Evolutionary conservation across 2,329 filamentous ascomycete genomes (phyloP), one percentile per base, ranked within the genome.

Genomic region (Mariannaea sp.): DNA sequence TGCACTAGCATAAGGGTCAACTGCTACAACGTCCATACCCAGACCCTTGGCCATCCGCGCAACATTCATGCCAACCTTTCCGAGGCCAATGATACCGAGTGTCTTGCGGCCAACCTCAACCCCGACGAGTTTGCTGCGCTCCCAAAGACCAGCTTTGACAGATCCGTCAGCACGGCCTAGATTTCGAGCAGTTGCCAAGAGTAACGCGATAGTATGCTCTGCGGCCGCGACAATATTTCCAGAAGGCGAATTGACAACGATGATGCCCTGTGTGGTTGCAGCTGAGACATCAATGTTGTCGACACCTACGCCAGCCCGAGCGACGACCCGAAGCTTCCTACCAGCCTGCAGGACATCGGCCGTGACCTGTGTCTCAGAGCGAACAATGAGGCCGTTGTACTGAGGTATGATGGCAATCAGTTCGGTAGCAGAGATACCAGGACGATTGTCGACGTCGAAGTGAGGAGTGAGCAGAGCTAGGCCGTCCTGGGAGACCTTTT

Each of bases 171-270:
- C 89, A 45, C 84, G 82, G 1, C 87, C 86, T 19, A 93, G 78
- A 61, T 93, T 89, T 19, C 90, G 77, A 3, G 89, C 89, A 49
- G 86, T 84, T 1, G 88, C 84, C 71, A 94, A 83, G 51, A 93
- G 76, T 35, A 94, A 76, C 47, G 86, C 86, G 47, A 92, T 81
- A 0, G 89, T 91, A 65, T 92, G 89, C 67, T 92, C 89, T 0
- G 89, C 89, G 0, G 89, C 90, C 0, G 90, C 89, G 52, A 88
- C 83, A 61, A 92, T 91, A 67, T 94, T 94, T 2, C 90, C 90
- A 14, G 83, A 82, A 0, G 90, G 89, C 20, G 84, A 88, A 70
- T 93, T 94, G 49, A 93, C 86, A 2, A 94, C 89, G 44, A 92
- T 86, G 55, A 93, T 85, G 16, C 90, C 90, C 48, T 85, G 77